These are phyloP conservation scores for Talaromyces sp. DNA, from an alignment of 2,329 filamentous ascomycete genomes.

Conservation along the genomic window DNA sequence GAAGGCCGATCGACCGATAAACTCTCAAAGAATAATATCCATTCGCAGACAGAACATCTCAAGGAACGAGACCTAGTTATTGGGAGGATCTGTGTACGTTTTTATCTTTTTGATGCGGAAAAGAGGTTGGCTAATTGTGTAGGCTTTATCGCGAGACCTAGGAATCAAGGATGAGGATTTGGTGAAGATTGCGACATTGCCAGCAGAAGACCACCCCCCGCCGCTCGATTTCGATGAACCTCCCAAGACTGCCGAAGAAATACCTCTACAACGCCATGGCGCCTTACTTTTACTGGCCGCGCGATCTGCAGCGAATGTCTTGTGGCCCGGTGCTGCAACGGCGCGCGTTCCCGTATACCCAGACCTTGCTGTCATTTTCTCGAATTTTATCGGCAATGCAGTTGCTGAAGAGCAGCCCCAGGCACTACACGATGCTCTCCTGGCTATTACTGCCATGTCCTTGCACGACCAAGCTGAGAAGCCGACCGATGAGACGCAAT, in stretches of 20 bases:
- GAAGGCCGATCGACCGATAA: not conserved
- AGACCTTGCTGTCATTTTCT: slow-evolving; percentile 47
- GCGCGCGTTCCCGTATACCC: slow-evolving; percentile 48
- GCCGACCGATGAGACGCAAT: slow-evolving; percentile 48
- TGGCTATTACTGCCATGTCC: slow-evolving; percentile 50
- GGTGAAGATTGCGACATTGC: slow-evolving; percentile 40
- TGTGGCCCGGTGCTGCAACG: slow-evolving; percentile 43
- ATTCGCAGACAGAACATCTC: slow-evolving; percentile 45
- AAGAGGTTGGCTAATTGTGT: not conserved
- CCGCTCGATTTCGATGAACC: slow-evolving; percentile 52
- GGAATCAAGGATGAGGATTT: slow-evolving; percentile 47
- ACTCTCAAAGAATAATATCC: slow-evolving; percentile 50
- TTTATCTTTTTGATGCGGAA: not conserved
- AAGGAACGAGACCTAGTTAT: slow-evolving; percentile 52
- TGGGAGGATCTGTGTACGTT: slow-evolving; percentile 50
- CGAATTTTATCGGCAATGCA: slow-evolving; percentile 47
- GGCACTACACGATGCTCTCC: slow-evolving; percentile 50
- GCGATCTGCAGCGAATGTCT: slow-evolving; percentile 44
- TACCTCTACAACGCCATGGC: slow-evolving; percentile 54
- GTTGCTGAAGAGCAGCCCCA: slow-evolving; percentile 45
- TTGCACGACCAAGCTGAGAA: slow-evolving; percentile 42
- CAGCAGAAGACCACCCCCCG: slow-evolving; percentile 34
- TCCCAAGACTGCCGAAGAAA: slow-evolving; percentile 48
- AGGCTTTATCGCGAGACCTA: slow-evolving; percentile 53
- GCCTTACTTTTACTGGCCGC: slow-evolving; percentile 52